phyloP scores from a whole-genome alignment of 352 stramenopile species.

The Aphanomyces euteiches region DNA sequence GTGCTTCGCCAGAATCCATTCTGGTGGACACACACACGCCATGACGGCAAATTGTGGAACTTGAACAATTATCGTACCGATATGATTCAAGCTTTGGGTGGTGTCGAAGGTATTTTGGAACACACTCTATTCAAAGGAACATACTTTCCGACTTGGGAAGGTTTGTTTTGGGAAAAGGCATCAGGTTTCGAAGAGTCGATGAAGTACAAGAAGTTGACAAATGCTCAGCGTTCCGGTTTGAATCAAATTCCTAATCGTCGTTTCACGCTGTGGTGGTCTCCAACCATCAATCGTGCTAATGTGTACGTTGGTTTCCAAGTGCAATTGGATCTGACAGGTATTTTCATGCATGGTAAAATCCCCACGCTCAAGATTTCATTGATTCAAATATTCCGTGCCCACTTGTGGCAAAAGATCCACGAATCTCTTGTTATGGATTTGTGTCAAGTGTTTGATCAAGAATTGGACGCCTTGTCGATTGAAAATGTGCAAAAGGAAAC shows the following conservation, averaged over 20 bases:
- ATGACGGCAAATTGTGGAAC: slow-evolving; percentile 99
- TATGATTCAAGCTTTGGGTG: slow-evolving; percentile 99
- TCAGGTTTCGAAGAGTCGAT: slow-evolving; percentile 93
- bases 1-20: slow-evolving; percentile 97
- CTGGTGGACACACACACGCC: slow-evolving; percentile 98
- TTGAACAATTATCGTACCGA: slow-evolving; percentile 99
- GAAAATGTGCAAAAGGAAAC: slow-evolving; percentile 99
- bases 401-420: slow-evolving; percentile 99
- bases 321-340: slow-evolving; percentile 99
- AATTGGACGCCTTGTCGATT: slow-evolving; percentile 98
- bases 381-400: slow-evolving; percentile 96
- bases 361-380: slow-evolving; percentile 99
- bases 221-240: slow-evolving; percentile 98
- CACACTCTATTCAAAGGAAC: slow-evolving; percentile 99
- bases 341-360: slow-evolving; percentile 99
- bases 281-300: slow-evolving; percentile 99
- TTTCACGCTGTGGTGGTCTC: slow-evolving; percentile 99
- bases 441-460: slow-evolving; percentile 98
- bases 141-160: slow-evolving; percentile 99
- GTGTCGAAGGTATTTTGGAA: slow-evolving; percentile 99
- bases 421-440: slow-evolving; percentile 98
- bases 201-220: slow-evolving; percentile 99
- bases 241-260: slow-evolving; percentile 99
- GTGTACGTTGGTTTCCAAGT: slow-evolving; percentile 99
- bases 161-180: slow-evolving; percentile 99